These are phyloP conservation scores for Medakamo hakoo DNA, from an alignment of 139 green algal genomes.

Conservation along the genomic window DNA sequence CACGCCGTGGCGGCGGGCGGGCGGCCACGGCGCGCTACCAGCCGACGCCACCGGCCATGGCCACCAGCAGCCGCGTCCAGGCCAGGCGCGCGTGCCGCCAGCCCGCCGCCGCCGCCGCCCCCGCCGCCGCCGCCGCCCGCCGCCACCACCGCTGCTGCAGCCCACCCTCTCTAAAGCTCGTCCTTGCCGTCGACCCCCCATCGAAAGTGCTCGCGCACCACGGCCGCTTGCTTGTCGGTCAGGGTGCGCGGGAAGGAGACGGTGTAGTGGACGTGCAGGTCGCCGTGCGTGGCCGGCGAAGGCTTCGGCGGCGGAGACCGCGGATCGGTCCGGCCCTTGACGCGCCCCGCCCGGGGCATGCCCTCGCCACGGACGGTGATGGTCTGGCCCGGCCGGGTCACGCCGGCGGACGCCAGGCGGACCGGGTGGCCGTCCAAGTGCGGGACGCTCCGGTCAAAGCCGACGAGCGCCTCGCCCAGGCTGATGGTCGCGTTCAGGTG, in stretches of 20 bases:
- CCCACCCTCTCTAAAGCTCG: slow-evolving; percentile 23
- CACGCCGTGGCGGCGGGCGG: too few species aligned
- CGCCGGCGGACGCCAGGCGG: slow-evolving; percentile 10
- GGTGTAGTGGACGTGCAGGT: slow-evolving; percentile 67
- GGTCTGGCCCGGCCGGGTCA: slow-evolving; percentile 44
- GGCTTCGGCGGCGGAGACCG: too few species aligned
- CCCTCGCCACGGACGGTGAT: slow-evolving; percentile 44
- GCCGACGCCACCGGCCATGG: too few species aligned
- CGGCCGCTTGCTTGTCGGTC: slow-evolving; percentile 45
- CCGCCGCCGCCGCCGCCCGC: too few species aligned
- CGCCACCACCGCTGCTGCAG: too few species aligned
- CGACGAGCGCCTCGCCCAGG: slow-evolving; percentile 73
- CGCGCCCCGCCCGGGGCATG: slow-evolving; percentile 38
- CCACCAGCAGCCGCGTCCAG: too few species aligned
- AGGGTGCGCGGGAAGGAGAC: slow-evolving; percentile 69
- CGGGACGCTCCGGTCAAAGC: slow-evolving; percentile 57
- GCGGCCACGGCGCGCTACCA: too few species aligned
- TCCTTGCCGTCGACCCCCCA: slow-evolving; percentile 13
- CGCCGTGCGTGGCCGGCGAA: slow-evolving; percentile 25
- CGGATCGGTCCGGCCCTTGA: too few species aligned
- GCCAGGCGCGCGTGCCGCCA: too few species aligned
- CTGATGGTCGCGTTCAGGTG: slow-evolving; percentile 48
- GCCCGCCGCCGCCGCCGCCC: too few species aligned
- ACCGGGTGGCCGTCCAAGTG: slow-evolving; percentile 89
- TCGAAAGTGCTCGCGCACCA: slow-evolving; percentile 31